Conservation (phyloP, 208 protist species). For the Polymyxa betae region DNA sequence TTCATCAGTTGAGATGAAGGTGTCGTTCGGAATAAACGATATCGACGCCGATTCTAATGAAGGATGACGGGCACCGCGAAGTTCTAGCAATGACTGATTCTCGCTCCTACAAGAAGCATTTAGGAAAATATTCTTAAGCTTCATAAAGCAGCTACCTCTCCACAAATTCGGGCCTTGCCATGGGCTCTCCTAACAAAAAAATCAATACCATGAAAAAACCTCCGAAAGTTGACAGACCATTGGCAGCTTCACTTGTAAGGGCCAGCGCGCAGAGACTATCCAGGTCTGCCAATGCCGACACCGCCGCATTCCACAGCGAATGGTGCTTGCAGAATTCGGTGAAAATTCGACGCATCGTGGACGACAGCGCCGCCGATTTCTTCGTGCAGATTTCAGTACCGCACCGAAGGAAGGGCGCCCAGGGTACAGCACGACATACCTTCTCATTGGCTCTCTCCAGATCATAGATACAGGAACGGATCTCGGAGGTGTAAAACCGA, state of each 20-base stretch:
- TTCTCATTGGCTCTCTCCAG: background rate
- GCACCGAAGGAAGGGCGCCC: no score
- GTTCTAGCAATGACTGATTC: background rate
- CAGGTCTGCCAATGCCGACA: constrained; percentile 60
- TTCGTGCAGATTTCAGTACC: no score
- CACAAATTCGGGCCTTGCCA: constrained; percentile 47
- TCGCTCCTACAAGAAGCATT: background rate
- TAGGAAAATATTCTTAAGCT: no score
- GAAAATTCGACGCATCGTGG: constrained; percentile 50
- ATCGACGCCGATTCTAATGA: constrained; percentile 40
- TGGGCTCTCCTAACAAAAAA: background rate
- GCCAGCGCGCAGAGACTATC: constrained; percentile 62
- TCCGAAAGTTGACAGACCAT: background rate
- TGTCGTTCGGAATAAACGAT: constrained; percentile 61
- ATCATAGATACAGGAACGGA: background rate
- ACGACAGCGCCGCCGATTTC: background rate
- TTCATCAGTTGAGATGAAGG: constrained; percentile 48
- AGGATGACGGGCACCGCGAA: background rate
- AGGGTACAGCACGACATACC: background rate
- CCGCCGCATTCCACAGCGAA: constrained; percentile 52
- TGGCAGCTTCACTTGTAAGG: background rate
- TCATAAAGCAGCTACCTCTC: no score
- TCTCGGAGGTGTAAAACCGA: background rate
- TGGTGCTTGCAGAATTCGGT: constrained; percentile 53
- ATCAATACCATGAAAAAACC: background rate